Evolutionary conservation across 192 early-diverging fungal genomes (phyloP).

Genomic region (Coemansia sp.): DNA sequence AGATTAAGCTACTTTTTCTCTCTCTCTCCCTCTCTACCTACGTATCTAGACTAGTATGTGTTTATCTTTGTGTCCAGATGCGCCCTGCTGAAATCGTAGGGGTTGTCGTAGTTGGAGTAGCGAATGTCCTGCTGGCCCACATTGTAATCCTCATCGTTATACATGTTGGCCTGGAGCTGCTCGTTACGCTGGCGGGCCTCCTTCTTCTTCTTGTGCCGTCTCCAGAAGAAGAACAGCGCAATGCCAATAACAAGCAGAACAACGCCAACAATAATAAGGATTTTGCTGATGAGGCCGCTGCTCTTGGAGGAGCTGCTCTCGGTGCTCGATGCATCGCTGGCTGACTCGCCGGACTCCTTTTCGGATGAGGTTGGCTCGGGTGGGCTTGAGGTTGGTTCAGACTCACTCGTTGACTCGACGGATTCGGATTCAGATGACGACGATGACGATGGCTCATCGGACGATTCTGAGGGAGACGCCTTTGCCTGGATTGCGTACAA

Average conservation of each 20-base stretch:
- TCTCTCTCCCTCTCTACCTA: no score
- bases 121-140: conserved; percentile 8
- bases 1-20: neutral
- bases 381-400: neutral
- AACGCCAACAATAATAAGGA: conserved; percentile 32
- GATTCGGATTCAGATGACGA: neutral
- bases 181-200: conserved; percentile 10
- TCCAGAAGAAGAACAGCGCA: conserved; percentile 24
- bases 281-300: conserved; percentile 24
- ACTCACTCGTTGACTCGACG: neutral
- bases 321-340: neutral
- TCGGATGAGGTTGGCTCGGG: neutral
- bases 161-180: conserved; percentile 14
- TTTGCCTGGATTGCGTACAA: conserved; percentile 14
- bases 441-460: neutral
- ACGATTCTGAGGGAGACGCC: neutral
- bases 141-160: conserved; percentile 20
- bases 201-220: conserved; percentile 29
- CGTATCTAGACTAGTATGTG: neutral
- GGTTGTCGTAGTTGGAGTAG: neutral
- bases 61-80: conserved; percentile 5
- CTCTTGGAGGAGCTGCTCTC: conserved; percentile 3
- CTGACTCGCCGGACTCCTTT: conserved; percentile 9
- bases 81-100: neutral
- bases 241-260: conserved; percentile 25